Base-by-base conservation (phyloP, 176 grass and related monocot species). In the Thalia dealbata region DNA sequence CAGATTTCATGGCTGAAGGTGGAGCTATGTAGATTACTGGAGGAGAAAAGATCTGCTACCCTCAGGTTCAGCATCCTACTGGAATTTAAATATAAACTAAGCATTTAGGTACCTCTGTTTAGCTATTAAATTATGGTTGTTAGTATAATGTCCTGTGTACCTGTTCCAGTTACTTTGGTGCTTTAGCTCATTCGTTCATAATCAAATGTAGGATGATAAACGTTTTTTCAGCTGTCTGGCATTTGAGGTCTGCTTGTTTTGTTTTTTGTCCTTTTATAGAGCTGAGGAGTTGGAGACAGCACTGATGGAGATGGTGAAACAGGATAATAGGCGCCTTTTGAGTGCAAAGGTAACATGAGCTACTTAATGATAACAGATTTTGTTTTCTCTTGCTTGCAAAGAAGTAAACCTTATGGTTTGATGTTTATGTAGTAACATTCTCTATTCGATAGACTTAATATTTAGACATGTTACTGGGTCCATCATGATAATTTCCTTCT, bases 221-320 rank as follows among this genome's bases (percentile, higher is more conserved):
- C 21, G 9, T 60, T 26, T 46, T 48, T 48, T 22, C 38, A 69
- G 13, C 46, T 25, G 42, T 24, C 3, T 72, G 12, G 5, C 11
- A 80, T 63, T 52, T 79, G 27, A 19, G 13, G 65, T 63, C 79
- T 13, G 22, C 11, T 74, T 91, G 61, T 62, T 72, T 43, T 78
- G 69, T 61, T 58, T 66, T 73, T 66, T 64, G 61, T 30, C 13
- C 25, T 28, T 64, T 64, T 64, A 30, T 70, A 99, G 95, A 81
- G 90, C 95, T 67, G 95, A 99, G 83, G 95, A 99, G 82, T 67
- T 99, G 64, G 95, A 99, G 71, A 99, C 95, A 84, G 95, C 95
- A 67, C 67, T 99, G 52, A 99, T 99, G 90, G 95, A 99, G 69
- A 99, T 99, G 87, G 95, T 99, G 70, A 99, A 95, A 70, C 90